Base-by-base conservation (phyloP, 768 basidiomycete species). In the Psilocybe sp. region DNA sequence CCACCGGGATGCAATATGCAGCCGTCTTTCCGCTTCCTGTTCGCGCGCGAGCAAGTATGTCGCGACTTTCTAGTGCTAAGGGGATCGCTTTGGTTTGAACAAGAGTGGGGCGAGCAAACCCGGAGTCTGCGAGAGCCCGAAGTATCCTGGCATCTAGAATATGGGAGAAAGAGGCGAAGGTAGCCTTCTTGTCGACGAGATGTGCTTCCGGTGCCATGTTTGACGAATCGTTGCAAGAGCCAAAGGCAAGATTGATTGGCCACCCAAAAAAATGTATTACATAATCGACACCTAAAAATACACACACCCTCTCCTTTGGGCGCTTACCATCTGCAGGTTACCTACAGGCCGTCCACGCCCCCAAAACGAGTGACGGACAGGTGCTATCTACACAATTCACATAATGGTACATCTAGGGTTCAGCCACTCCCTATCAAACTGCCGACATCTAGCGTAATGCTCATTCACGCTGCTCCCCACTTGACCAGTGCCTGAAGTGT, bases 21-120 rank as follows among this genome's bases (percentile, higher is more conserved):
- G 89, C 92, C 0, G 97, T 99, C 73, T 99, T 99, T 19, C 97
- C 97, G 50, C 91, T 94, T 14, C 97, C 97, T 3, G 97, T 99
- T 31, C 92, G 81, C 2, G 97, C 96, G 40, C 92, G 81, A 15
- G 95, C 96, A 31, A 99, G 82, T 47, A 99, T 89, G 66, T 99
- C 97, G 32, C 78, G 75, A 56, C 87, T 84, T 66, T 93, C 89
- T 32, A 99, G 78, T 1, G 95, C 92, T 14, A 96, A 78, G 1
- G 96, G 95, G 42, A 99, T 95, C 3, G 92, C 88, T 64, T 91
- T 92, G 8, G 80, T 79, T 66, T 99, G 97, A 14, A 99, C 88
- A 28, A 91, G 79, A 0, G 97, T 99, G 6, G 97, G 97, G 35
- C 85, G 80, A 14, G 92, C 83, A 67, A 98, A 98, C 38, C 88